A percentile compares a stretch with the other conserved stretches of the same genome.
phyloP scores from a whole-genome alignment of 805 yeast genomes.

The Cephaloascus fragrans region DNA sequence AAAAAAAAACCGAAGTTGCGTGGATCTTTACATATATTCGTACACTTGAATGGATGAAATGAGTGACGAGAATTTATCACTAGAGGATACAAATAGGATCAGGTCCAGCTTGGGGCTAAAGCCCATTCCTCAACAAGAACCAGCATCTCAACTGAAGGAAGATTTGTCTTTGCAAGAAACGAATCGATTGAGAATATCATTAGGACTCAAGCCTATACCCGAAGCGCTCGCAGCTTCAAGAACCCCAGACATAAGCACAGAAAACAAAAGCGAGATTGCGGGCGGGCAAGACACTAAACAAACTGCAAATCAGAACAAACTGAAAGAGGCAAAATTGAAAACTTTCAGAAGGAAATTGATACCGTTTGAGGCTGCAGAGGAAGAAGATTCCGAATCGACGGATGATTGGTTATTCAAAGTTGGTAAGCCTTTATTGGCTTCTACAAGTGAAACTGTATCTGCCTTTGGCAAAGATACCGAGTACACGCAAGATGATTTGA shows the following conservation, averaged over 20 bases:
- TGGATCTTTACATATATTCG: too few relatives aligned
- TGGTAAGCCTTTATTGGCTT: conserved; percentile 14
- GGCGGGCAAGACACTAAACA: not conserved
- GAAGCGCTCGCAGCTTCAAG: too few relatives aligned
- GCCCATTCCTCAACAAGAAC: conserved; percentile 16
- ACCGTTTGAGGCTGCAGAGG: too few relatives aligned
- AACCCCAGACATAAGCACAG: too few relatives aligned
- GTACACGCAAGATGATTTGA: conserved; percentile 16
- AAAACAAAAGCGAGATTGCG: not conserved
- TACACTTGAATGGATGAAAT: too few relatives aligned
- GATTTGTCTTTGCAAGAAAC: conserved; percentile 42
- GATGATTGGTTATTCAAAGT: conserved; percentile 31
- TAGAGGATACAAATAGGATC: conserved; percentile 34
- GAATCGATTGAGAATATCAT: conserved; percentile 35
- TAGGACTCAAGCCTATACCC: conserved; percentile 47
- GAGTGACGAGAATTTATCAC: conserved; percentile 15
- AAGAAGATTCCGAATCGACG: conserved; percentile 18
- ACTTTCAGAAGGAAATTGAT: conserved; percentile 13
- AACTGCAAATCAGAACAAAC: conserved; percentile 5
- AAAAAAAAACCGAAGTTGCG: too few relatives aligned
- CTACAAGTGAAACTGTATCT: conserved; percentile 3
- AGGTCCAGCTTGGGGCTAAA: conserved; percentile 27
- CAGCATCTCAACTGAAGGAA: conserved; percentile 2
- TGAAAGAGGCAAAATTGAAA: conserved; percentile 11
- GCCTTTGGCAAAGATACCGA: conserved; percentile 2